A percentile compares a stretch with the other conserved stretches of the same genome.
These are phyloP conservation scores for Cubamyces lactineus DNA, from an alignment of 768 basidiomycete species.

Conservation along the genomic window DNA sequence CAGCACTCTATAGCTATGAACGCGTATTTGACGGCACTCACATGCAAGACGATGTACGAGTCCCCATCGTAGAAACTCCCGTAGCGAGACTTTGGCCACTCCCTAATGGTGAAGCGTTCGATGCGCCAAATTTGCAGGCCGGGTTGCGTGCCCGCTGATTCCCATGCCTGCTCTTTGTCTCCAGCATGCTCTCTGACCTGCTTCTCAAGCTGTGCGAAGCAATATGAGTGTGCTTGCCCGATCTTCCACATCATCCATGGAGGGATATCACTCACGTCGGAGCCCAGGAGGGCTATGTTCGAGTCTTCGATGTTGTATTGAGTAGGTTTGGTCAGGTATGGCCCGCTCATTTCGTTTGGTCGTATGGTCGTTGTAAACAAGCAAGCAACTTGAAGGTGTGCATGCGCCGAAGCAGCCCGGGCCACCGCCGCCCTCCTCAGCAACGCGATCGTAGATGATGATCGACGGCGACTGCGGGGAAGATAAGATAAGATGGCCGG, in stretches of 20 bases:
- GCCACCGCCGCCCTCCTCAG: background rate
- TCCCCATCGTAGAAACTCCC: slow-evolving; percentile 68
- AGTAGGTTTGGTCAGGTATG: slow-evolving; percentile 44
- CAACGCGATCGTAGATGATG: background rate
- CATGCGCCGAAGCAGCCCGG: background rate
- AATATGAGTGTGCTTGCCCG: no score
- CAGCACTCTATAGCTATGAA: no score
- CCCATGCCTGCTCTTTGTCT: slow-evolving; percentile 55
- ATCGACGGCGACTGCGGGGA: background rate
- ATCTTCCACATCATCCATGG: background rate
- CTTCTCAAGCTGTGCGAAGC: slow-evolving; percentile 52
- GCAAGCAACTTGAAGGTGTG: no score
- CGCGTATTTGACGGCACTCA: slow-evolving; percentile 33
- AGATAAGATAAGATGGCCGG: slow-evolving; percentile 1
- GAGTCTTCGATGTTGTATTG: slow-evolving; percentile 63
- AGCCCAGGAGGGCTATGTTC: slow-evolving; percentile 64
- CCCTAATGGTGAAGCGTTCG: slow-evolving; percentile 56
- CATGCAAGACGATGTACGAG: slow-evolving; percentile 67
- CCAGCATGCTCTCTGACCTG: slow-evolving; percentile 55
- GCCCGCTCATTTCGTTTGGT: background rate
- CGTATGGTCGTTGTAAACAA: background rate
- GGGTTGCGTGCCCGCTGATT: slow-evolving; percentile 43
- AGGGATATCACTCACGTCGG: slow-evolving; percentile 48
- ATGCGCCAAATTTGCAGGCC: slow-evolving; percentile 63
- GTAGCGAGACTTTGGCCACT: slow-evolving; percentile 53